Evolutionary conservation across 1,284 basidiomycete species (phyloP), one percentile per base, ranked within the genome.

Genomic region (Melampsora americana): DNA sequence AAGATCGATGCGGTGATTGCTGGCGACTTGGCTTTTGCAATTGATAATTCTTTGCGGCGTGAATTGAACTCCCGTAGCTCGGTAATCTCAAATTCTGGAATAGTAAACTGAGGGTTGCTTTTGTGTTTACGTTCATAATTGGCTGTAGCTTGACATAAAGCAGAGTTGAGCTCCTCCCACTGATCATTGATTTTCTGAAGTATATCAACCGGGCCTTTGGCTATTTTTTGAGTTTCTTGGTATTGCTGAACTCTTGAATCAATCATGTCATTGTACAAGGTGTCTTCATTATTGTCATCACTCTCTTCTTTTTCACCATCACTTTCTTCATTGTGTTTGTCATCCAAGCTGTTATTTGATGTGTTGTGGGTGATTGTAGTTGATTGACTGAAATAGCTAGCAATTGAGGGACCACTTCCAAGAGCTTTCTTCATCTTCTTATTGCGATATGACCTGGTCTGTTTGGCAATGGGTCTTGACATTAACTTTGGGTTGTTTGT

Each of bases 41-140:
- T 18, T 18, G 61, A 23, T n/a, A 64, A 53, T 14, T 71, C 32
- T 6, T 35, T 50, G 23, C 60, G 32, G 30, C 44, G 61, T 2
- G 18, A 32, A 62, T 71, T 71, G 46, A 62, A 71, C 44, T 71
- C 69, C 32, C 64, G 35, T 1, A 65, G 42, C n/a, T 64, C 50
- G 32, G 62, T 26, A 4, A 71, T 4, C 0, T 30, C 62, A 11
- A 30, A 16, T 20, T 50, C 39, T 35, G 69, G 69, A 39, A 64
- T 32, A n/a, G 30, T 16, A 14, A 71, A 35, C 9, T 35, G 42
- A 14, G 61, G 50, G 46, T 64, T 46, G 44, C 32, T 39, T 32
- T 50, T 64, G n/a, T 20, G 5, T 28, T 62, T 50, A 5, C 50
- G 39, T 26, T 71, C 35, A 46, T 62, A 62, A 2, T 64, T 4